Evolutionary conservation across 2,329 filamentous ascomycete genomes (phyloP).

Genomic region (Arthrobotrys conoides): DNA sequence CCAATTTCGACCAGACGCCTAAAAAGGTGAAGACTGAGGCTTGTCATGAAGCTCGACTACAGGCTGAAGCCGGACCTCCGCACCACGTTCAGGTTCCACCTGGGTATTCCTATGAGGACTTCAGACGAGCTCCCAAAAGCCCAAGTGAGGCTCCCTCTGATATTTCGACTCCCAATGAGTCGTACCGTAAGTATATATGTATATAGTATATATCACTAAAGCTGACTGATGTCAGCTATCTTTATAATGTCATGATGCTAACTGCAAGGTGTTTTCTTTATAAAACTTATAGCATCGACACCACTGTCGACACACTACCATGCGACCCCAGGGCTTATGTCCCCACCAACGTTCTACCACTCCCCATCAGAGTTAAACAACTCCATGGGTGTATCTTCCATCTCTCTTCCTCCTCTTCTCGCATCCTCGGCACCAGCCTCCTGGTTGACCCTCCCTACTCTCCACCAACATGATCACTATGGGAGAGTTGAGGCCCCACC

Average conservation of each 20-base stretch:
- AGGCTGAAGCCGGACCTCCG: background rate
- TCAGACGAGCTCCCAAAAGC: constrained; percentile 18
- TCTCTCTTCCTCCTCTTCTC: constrained; percentile 20
- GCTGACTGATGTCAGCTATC: too few relatives aligned
- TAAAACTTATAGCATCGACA: constrained; percentile 37
- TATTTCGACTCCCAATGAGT: constrained; percentile 4
- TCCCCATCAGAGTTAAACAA: background rate
- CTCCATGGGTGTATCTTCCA: background rate
- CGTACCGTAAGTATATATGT: constrained; percentile 36
- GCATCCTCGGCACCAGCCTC: background rate
- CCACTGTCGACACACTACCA: constrained; percentile 2
- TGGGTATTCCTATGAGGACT: constrained; percentile 16
- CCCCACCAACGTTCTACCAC: constrained; percentile 5
- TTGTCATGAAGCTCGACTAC: background rate
- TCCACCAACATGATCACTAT: constrained; percentile 6
- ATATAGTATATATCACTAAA: too few relatives aligned
- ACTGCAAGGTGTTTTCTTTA: background rate
- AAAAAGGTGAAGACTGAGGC: background rate
- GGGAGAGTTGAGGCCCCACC: background rate
- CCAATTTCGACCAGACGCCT: background rate
- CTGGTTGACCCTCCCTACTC: constrained; percentile 19
- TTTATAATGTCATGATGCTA: background rate
- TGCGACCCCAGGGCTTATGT: constrained; percentile 25
- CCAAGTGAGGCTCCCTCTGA: constrained; percentile 29
- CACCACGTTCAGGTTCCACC: background rate